phyloP scores from a whole-genome alignment of 768 basidiomycete species.

The Termitomyces sp. region DNA sequence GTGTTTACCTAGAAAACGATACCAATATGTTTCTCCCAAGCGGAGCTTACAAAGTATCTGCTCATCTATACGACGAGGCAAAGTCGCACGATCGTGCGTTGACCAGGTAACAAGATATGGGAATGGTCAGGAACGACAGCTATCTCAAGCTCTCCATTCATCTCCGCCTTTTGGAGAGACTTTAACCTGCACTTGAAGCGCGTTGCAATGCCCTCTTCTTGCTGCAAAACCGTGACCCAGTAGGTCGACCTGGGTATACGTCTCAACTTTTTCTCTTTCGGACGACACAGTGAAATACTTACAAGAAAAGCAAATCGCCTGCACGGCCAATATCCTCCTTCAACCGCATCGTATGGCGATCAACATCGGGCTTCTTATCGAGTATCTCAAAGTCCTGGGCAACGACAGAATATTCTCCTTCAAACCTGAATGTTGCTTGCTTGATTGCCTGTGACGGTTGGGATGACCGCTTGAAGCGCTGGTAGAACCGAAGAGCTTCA shows the following conservation, averaged over 20 bases:
- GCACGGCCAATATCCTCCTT: conserved; percentile 31
- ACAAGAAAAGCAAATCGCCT: conserved; percentile 35
- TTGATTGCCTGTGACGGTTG: background rate
- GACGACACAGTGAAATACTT: conserved; percentile 3
- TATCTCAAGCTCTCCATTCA: conserved; percentile 57
- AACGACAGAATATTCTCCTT: conserved; percentile 49
- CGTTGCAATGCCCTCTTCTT: conserved; percentile 25
- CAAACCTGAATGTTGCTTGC: conserved; percentile 38
- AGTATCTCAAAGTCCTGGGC: conserved; percentile 35
- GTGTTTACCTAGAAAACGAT: too few species aligned
- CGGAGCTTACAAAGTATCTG: too few species aligned
- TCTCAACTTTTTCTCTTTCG: background rate
- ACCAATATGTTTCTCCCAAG: too few species aligned
- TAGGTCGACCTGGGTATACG: conserved; percentile 22
- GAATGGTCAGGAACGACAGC: conserved; percentile 49
- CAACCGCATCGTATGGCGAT: conserved; percentile 24
- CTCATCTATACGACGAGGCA: conserved; percentile 40
- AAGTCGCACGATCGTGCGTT: conserved; percentile 51
- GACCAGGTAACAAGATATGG: conserved; percentile 50
- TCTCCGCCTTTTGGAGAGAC: conserved; percentile 23
- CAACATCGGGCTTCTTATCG: conserved; percentile 26
- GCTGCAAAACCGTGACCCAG: conserved; percentile 27
- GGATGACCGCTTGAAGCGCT: conserved; percentile 20
- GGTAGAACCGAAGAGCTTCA: conserved; percentile 31
- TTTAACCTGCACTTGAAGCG: conserved; percentile 29